A percentile compares a stretch with the other conserved stretches of the same genome.
phyloP scores from a whole-genome alignment of 163 green algal genomes.

The Prototheca wickerhamii region DNA sequence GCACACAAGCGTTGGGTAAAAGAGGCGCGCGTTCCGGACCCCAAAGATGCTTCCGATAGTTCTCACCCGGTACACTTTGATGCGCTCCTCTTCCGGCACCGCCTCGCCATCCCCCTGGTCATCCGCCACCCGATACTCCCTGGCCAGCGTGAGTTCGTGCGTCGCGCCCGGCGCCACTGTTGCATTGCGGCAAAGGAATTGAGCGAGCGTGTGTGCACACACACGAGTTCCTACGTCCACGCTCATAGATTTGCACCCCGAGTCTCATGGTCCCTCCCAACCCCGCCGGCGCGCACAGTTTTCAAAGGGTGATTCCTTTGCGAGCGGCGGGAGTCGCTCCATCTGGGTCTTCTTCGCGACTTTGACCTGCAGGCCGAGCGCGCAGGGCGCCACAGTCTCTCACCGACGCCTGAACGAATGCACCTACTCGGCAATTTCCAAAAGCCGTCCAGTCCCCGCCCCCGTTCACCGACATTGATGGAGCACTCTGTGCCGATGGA shows the following conservation, averaged over 20 bases:
- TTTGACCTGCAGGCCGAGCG: slow-evolving; percentile 9
- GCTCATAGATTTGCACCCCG: background rate
- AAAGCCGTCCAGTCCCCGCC: background rate
- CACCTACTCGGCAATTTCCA: background rate
- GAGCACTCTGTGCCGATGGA: background rate
- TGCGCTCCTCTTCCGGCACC: slow-evolving; percentile 3
- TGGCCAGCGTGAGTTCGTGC: background rate
- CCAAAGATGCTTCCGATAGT: background rate
- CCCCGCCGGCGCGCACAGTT: background rate
- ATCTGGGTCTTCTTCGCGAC: slow-evolving; percentile 10
- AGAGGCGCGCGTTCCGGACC: background rate
- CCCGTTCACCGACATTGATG: background rate
- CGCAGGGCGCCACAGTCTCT: background rate
- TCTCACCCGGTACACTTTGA: slow-evolving; percentile 3
- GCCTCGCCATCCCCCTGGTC: background rate
- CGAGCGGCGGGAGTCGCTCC: slow-evolving; percentile 15
- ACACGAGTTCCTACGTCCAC: background rate
- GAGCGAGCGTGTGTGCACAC: background rate
- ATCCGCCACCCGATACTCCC: slow-evolving; percentile 1
- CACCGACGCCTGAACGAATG: background rate
- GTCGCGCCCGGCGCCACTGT: background rate
- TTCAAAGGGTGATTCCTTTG: slow-evolving; percentile 5
- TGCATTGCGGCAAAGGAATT: too few relatives aligned
- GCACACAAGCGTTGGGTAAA: background rate
- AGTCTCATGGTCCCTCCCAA: background rate